A percentile compares a stretch with the other conserved stretches of the same genome.
These are phyloP conservation scores for Magnolia changhungtana DNA, from an alignment of 164 flowering plant genomes.

Conservation along the genomic window DNA sequence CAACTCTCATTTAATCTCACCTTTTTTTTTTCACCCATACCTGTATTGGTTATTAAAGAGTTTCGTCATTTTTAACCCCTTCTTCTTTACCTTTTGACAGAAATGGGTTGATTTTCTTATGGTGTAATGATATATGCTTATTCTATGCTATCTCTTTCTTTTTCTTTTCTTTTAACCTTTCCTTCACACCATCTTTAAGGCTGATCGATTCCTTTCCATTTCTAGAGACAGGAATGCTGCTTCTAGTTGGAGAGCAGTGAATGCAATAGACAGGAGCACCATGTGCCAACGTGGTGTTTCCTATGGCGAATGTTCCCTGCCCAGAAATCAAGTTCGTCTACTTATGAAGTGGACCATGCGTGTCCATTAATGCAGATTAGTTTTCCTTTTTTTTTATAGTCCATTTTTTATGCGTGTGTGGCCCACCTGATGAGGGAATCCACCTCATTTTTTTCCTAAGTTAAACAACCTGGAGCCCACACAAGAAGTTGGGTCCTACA, in stretches of 20 bases:
- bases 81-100: slow-evolving; percentile 7
- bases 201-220: neutral
- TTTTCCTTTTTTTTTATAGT: neutral
- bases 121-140: slow-evolving; percentile 12
- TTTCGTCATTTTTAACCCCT: slow-evolving; percentile 9
- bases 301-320: neutral
- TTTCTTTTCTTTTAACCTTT: slow-evolving; percentile 1
- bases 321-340: neutral
- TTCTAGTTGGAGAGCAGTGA: too few species aligned
- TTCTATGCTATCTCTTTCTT: slow-evolving; percentile 10
- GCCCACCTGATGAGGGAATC: too few species aligned
- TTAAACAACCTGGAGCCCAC: too few species aligned
- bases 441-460: too few species aligned
- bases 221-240: neutral
- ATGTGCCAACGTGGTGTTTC: neutral
- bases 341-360: neutral
- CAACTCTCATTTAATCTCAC: neutral
- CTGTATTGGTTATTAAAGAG: neutral
- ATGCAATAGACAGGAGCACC: neutral
- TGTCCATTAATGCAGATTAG: neutral
- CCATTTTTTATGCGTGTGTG: too few species aligned
- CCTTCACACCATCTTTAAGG: neutral
- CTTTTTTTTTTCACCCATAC: neutral
- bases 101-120: slow-evolving; percentile 13
- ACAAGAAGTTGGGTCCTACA: too few species aligned